phyloP scores from a whole-genome alignment of 2,329 filamentous ascomycete genomes.

The Malbranchea cinnamomea region DNA sequence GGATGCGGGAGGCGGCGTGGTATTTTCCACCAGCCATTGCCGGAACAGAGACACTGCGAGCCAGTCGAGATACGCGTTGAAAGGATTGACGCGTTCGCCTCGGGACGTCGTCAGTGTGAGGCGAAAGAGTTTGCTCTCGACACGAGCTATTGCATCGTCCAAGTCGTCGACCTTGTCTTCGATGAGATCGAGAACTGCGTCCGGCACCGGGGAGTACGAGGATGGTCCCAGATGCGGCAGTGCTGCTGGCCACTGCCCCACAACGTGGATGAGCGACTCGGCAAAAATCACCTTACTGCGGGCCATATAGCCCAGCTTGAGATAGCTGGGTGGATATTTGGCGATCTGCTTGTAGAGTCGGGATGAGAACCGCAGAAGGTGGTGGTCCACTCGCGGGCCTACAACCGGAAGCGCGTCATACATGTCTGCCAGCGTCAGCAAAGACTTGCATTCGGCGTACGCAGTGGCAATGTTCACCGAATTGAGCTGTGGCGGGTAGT shows the following conservation, averaged over 20 bases:
- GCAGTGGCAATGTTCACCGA: slow-evolving; percentile 79
- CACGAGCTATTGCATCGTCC: slow-evolving; percentile 62
- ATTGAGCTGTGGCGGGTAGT: slow-evolving; percentile 70
- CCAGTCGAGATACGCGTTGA: slow-evolving; percentile 77
- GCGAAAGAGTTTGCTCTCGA: slow-evolving; percentile 71
- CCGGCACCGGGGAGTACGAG: slow-evolving; percentile 44
- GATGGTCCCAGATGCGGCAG: slow-evolving; percentile 56
- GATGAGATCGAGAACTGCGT: slow-evolving; percentile 69
- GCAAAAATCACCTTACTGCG: slow-evolving; percentile 71
- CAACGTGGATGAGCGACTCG: slow-evolving; percentile 82
- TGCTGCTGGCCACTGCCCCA: slow-evolving; percentile 81
- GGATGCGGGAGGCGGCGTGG: slow-evolving; percentile 50
- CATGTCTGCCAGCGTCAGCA: slow-evolving; percentile 79
- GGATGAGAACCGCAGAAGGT: slow-evolving; percentile 80
- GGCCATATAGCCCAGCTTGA: slow-evolving; percentile 76
- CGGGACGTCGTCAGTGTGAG: slow-evolving; percentile 61
- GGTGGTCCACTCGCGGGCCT: slow-evolving; percentile 81
- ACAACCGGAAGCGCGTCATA: slow-evolving; percentile 84
- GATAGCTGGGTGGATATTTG: slow-evolving; percentile 85
- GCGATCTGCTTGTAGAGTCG: slow-evolving; percentile 91
- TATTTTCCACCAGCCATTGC: slow-evolving; percentile 87
- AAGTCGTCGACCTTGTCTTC: slow-evolving; percentile 92
- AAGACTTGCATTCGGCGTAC: slow-evolving; percentile 84
- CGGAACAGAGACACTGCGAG: slow-evolving; percentile 74
- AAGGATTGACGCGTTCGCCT: slow-evolving; percentile 69